A percentile compares a stretch with the other conserved stretches of the same genome.
phyloP scores from a whole-genome alignment of 1,284 basidiomycete genomes.

The Ganoderma meredithae region DNA sequence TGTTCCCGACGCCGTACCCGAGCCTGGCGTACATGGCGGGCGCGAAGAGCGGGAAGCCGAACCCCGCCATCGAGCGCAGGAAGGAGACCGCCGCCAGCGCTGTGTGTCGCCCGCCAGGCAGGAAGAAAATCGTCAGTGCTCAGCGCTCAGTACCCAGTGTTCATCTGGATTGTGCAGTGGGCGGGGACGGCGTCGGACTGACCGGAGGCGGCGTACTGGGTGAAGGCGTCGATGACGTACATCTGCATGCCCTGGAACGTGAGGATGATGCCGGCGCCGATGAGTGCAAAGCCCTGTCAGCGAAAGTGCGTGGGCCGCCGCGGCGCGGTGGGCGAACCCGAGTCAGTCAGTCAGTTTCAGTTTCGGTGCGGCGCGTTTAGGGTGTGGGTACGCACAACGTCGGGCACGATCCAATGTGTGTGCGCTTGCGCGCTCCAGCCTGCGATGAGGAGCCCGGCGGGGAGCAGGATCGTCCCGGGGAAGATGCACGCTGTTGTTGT shows the following conservation, averaged over 20 bases:
- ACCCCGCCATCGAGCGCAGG: constrained; percentile 66
- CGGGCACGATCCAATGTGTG: constrained; percentile 70
- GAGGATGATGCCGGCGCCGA: constrained; percentile 60
- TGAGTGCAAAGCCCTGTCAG: constrained; percentile 57
- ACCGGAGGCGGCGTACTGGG: constrained; percentile 69
- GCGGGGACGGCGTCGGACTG: constrained; percentile 16
- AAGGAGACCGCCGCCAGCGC: constrained; percentile 65
- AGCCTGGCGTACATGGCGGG: constrained; percentile 67
- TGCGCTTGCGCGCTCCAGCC: constrained; percentile 68
- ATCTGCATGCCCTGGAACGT: constrained; percentile 64
- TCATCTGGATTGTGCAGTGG: no score
- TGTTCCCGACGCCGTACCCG: constrained; percentile 69
- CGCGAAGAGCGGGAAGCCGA: constrained; percentile 73
- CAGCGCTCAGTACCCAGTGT: no score
- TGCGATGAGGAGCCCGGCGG: constrained; percentile 64
- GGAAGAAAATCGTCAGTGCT: no score
- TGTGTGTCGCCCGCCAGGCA: constrained; percentile 31
- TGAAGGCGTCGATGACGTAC: constrained; percentile 72
- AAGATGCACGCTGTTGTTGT: constrained; percentile 58
- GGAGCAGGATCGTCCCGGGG: constrained; percentile 57
- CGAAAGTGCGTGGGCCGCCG: neutral
- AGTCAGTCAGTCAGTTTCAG: no score
- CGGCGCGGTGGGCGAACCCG: no score
- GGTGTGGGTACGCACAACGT: constrained; percentile 53
- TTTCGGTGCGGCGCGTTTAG: no score